Evolutionary conservation across 2,329 filamentous ascomycete species (phyloP), one percentile per base, ranked within the genome.

Genomic region (Stemphylium beticola): DNA sequence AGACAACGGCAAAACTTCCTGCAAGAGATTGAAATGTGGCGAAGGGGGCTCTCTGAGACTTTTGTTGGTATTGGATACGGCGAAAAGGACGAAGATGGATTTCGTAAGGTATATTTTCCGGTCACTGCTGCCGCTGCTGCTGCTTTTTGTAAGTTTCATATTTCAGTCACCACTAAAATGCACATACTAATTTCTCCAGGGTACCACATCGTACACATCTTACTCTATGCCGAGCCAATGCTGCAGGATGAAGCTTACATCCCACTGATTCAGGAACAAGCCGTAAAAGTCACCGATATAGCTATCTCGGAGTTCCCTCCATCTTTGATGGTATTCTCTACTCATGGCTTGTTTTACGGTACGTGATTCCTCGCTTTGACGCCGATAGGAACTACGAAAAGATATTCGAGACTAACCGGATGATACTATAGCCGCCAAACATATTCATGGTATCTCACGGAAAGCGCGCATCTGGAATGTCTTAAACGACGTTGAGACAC

Each of bases 401-500:
- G n/a, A n/a, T 31, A 14, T n/a, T 32, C 15, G 29, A 38, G 17
- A 18, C 50, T 53, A 6, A 58, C 14, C n/a, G 17, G 34, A 20
- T 9, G 15, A 6, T n/a, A 7, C 17, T 46, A 3, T 26, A 72
- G 69, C 71, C n/a, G 71, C 68, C 8, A 74, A 74, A 50, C 70
- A 74, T 24, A 75, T 74, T 15, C 42, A 69, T 11, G 68, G 67
- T 1, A 61, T 74, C 24, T 68, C 65, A 4, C 64, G 64, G 5
- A 75, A 75, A 55, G 69, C 69, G 6, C 58, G 68, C 12, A 62
- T 74, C 14, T 75, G 71, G 71, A 67, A 64, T 18, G 60, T 73
- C 3, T 49, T 75, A 14, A 61, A 69, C 15, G 66, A 72, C 22
- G 67, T 74, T 12, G 68, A 74, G 33, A 60, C 49, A 40, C 58